Conservation (phyloP, 257 asterid species). For the Nicotiana sylvestris region DNA sequence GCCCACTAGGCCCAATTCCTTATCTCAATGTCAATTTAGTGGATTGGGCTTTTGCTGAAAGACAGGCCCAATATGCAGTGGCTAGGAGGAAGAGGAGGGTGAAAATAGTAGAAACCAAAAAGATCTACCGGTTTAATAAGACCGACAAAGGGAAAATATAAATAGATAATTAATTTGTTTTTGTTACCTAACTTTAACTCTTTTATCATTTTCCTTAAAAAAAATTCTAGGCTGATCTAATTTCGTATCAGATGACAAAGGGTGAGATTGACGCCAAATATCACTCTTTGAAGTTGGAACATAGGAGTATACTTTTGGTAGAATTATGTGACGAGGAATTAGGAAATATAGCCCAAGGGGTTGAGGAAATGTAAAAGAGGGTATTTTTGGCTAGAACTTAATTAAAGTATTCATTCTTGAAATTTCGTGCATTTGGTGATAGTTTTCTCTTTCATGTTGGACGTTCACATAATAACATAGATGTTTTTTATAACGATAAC, state of each 20-base stretch:
- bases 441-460: too few species aligned
- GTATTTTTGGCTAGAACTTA: background rate
- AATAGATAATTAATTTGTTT: background rate
- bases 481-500: too few species aligned
- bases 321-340: background rate
- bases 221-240: too few species aligned
- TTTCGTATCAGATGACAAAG: too few species aligned
- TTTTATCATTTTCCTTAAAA: too few species aligned
- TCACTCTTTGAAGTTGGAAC: background rate
- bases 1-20: conserved; percentile 31
- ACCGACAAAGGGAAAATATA: background rate
- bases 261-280: background rate
- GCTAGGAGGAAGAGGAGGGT: conserved; percentile 55
- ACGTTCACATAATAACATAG: too few species aligned
- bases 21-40: conserved; percentile 27
- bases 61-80: conserved; percentile 40
- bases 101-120: conserved; percentile 30
- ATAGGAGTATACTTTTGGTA: background rate
- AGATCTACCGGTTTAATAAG: background rate
- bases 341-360: background rate
- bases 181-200: background rate
- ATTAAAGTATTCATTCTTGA: too few species aligned
- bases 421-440: too few species aligned
- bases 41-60: conserved; percentile 20
- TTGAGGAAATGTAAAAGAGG: background rate